Base-by-base conservation (phyloP, 2,329 filamentous ascomycete species). In the Venturia carpophila region DNA sequence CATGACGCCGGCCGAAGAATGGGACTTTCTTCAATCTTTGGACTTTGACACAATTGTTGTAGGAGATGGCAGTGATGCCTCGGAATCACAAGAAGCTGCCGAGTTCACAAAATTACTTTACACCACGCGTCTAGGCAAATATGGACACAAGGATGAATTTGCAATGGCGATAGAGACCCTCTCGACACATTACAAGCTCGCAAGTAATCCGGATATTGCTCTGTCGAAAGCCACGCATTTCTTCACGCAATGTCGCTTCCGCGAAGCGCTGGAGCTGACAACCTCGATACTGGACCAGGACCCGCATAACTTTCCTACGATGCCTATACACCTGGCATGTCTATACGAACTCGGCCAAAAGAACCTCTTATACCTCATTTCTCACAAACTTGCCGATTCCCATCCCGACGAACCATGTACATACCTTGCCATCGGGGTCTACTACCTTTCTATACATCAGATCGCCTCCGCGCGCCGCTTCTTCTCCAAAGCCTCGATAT, bases 91-190 rank as follows among this genome's bases (percentile, higher is more conserved):
- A 74, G 91, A 97, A 78, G 92, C 92, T 11, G 91, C 91, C 13
- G 89, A 96, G 71, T 97, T 99, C 73, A 93, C 91, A 1, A 92
- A 91, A 74, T 94, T 96, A 83, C 87, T 99, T 30, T 99, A 99
- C 79, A 97, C 91, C 5, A 99, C 94, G 2, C 86, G 92, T 27
- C 81, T 99, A 27, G 97, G 92, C 67, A 99, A 97, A 75, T 99
- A 99, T 75, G 88, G 91, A 30, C 92, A 95, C 64, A 91, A 92
- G 0, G 82, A 85, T 1, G 86, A 91, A 1, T 93, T 97, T 72
- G 88, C 89, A 37, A 84, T 87, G 37, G 93, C 94, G 5, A 91
- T 92, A 67, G 92, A 97, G 75, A 93, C 90, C 0, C 84, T 99
- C 17, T 92, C 91, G 3, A 96, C 92, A 0, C 93, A 97, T 75